Base-by-base conservation (phyloP, 164 flowering plant genomes). In the Nelumbo lutea region DNA sequence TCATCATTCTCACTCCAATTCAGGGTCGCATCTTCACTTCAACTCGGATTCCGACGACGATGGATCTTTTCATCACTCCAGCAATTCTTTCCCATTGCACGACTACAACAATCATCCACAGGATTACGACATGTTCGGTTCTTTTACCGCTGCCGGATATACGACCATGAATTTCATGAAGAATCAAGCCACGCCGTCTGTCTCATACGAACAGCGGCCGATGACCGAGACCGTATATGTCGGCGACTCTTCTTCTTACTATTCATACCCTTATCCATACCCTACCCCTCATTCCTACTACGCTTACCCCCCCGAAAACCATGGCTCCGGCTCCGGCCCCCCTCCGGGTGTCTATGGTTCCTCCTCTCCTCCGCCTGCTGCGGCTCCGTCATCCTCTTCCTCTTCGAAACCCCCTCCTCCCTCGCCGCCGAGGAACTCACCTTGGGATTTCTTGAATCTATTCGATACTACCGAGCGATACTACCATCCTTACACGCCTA, bases 361-460 rank as follows among this genome's bases (percentile, higher is more conserved):
- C 51, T 58, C 75, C 40, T 55, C 81, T 0, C 63, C 80, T 2
- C 15, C 79, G 11, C 38, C 61, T 13, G 14, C 67, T 38, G 68
- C 64, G 61, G 64, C 64, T 2, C 45, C 59, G 9, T 69, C 86
- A 1, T 84, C 97, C 0, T 70, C 84, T 40, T 86, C 91, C 11
- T 50, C 53, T 50, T 50, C 53, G 4, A 83, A 84, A 57, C 82
- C 79, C 2, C 83, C 91, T 2, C 99, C 57, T 4, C 97, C 98
- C 0, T 72, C 98, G 7, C 97, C 97, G 4, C 91, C 95, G 9
- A 66, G 69, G 42, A 55, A 77, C 42, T 88, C 98, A 1, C 46
- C 88, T 40, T 96, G 98, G 99, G 99, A 93, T 56, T 88, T 91
- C 68, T 73, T 96, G 62, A 96, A 87, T 69, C 83, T 77, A 3